Evolutionary conservation across 371 early-diverging fungal species (phyloP).

Genomic region (Smittium mucronatum): DNA sequence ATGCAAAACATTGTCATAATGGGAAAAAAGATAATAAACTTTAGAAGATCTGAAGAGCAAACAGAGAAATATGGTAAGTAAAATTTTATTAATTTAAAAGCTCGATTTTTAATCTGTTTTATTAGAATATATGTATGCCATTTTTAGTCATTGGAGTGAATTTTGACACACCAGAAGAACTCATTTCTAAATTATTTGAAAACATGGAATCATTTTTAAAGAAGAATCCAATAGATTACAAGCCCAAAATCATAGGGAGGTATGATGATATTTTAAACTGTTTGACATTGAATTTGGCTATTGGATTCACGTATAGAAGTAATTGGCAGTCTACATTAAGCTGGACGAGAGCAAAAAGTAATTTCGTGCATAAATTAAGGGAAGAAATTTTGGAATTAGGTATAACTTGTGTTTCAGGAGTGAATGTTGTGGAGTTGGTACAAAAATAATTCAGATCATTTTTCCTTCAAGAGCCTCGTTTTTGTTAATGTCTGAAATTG

Average conservation of each 20-base stretch:
- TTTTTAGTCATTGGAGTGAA: conserved; percentile 18
- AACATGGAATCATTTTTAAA: conserved; percentile 26
- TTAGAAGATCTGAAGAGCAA: conserved; percentile 33
- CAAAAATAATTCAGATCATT: too few species aligned
- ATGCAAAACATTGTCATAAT: conserved; percentile 55
- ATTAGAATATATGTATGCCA: not conserved
- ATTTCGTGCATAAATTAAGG: conserved; percentile 25
- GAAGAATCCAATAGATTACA: conserved; percentile 25
- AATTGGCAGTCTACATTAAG: conserved; percentile 31
- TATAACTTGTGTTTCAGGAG: conserved; percentile 14
- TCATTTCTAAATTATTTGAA: conserved; percentile 23
- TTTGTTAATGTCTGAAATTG: too few species aligned
- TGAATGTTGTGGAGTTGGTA: not conserved
- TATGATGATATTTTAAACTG: conserved; percentile 23
- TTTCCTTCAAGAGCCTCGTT: too few species aligned
- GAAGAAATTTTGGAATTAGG: conserved; percentile 28
- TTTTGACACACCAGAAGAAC: conserved; percentile 25
- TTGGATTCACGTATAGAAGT: conserved; percentile 28
- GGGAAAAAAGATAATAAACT: conserved; percentile 58
- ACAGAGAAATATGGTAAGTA: conserved; percentile 17
- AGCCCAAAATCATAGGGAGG: conserved; percentile 18
- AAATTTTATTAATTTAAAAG: not conserved
- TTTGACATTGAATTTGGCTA: conserved; percentile 21
- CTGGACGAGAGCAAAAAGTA: conserved; percentile 15
- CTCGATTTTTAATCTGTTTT: not conserved